Evolutionary conservation across 345 rosid species (phyloP).

Genomic region (Arabidopsis suecica): DNA sequence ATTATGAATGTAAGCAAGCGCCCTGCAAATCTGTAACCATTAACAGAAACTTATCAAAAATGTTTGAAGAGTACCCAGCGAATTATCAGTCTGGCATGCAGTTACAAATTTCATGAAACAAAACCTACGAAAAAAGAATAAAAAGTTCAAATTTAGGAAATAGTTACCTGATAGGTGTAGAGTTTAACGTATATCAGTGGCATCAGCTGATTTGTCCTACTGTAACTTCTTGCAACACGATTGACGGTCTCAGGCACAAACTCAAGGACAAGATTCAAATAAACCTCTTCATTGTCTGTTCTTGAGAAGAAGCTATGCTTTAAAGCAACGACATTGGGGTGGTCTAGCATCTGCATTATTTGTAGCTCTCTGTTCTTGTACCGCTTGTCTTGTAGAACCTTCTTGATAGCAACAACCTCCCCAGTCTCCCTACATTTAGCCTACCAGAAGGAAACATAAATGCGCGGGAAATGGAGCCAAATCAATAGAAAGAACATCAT

Average conservation of each 20-base stretch:
- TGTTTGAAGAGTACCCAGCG: background rate
- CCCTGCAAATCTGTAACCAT: constrained; percentile 85
- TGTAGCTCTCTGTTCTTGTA: constrained; percentile 94
- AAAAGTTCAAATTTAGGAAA: constrained; percentile 22
- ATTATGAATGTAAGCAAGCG: constrained; percentile 89
- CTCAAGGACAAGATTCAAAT: constrained; percentile 89
- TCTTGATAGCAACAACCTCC: constrained; percentile 90
- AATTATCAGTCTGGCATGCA: constrained; percentile 18
- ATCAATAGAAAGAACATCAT: constrained; percentile 22
- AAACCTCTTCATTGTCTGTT: constrained; percentile 86
- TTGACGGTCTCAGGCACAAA: constrained; percentile 91
- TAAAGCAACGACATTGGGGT: constrained; percentile 88
- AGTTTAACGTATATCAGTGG: constrained; percentile 91
- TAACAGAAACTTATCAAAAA: constrained; percentile 32
- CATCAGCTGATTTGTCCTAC: constrained; percentile 81
- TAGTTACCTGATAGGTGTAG: constrained; percentile 80
- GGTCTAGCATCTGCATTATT: constrained; percentile 96
- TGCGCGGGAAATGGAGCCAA: background rate
- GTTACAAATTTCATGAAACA: constrained; percentile 9
- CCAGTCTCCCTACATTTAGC: constrained; percentile 98
- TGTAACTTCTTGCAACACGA: constrained; percentile 81
- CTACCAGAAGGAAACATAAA: constrained; percentile 55
- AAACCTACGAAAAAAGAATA: background rate
- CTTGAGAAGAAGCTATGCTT: constrained; percentile 88
- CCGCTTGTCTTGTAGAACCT: constrained; percentile 95